A percentile compares a stretch with the other conserved stretches of the same genome.
Conservation (phyloP, 2,329 filamentous ascomycete species). For the Aspergillaceae sp. region DNA sequence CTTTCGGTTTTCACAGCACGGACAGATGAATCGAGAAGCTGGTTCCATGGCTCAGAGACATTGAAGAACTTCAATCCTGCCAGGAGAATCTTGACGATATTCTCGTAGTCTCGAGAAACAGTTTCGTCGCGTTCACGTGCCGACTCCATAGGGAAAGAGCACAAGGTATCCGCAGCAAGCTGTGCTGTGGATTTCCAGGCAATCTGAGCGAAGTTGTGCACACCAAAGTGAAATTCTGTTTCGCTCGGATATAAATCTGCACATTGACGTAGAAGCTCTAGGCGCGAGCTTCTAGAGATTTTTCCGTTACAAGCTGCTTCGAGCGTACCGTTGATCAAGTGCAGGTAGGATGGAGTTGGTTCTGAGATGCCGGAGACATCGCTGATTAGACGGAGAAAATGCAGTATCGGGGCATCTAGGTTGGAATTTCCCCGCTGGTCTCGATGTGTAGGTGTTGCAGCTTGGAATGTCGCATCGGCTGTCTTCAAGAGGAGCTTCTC, state of each 20-base stretch:
- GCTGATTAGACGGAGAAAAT: constrained; percentile 30
- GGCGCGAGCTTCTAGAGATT: constrained; percentile 26
- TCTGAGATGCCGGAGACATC: constrained; percentile 9
- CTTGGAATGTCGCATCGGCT: constrained; percentile 49
- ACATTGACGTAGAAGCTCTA: constrained; percentile 33
- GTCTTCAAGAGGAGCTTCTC: constrained; percentile 44
- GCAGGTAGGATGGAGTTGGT: constrained; percentile 19
- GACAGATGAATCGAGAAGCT: constrained; percentile 51
- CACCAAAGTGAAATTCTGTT: constrained; percentile 5
- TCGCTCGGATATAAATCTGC: constrained; percentile 18
- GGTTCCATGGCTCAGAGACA: constrained; percentile 31
- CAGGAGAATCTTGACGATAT: constrained; percentile 59
- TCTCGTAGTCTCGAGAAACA: constrained; percentile 60
- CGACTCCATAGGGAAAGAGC: constrained; percentile 31
- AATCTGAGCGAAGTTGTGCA: constrained; percentile 11
- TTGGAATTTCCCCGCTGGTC: constrained; percentile 18
- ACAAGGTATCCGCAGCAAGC: constrained; percentile 30
- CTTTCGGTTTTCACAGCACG: constrained; percentile 52
- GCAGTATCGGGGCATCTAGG: constrained; percentile 29
- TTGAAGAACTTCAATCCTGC: constrained; percentile 40
- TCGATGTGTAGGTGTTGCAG: constrained; percentile 30
- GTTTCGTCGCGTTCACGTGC: constrained; percentile 41
- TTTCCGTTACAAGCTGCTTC: constrained; percentile 26
- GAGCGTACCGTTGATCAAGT: constrained; percentile 22
- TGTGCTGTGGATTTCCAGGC: constrained; percentile 31